phyloP scores from a whole-genome alignment of 176 grass and related monocot genomes.

The Alloteropsis semialata region DNA sequence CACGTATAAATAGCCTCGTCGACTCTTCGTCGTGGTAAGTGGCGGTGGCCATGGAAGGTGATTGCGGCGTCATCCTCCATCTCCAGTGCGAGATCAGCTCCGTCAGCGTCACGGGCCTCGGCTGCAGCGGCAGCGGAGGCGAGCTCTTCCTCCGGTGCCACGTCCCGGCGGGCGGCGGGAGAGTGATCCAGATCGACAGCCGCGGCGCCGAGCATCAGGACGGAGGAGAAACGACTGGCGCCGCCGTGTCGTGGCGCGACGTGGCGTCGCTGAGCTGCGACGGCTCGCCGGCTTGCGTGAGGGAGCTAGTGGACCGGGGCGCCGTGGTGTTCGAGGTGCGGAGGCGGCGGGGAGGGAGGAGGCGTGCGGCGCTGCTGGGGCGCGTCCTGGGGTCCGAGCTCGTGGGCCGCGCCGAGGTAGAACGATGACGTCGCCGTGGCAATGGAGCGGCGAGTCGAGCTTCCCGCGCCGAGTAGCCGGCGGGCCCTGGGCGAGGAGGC shows the following conservation, averaged over 20 bases:
- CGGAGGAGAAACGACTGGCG: neutral
- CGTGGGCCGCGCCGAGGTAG: constrained; percentile 26
- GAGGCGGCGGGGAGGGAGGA: constrained; percentile 9
- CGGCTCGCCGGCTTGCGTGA: constrained; percentile 23
- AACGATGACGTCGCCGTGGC: neutral
- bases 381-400: constrained; percentile 12
- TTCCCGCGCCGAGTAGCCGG: neutral
- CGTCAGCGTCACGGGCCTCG: constrained; percentile 20
- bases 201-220: neutral
- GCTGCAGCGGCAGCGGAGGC: neutral
- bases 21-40: neutral
- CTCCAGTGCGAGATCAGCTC: constrained; percentile 32
- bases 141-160: constrained; percentile 41
- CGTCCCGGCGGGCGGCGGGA: constrained; percentile 30
- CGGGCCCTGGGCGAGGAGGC: neutral
- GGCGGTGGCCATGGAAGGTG: constrained; percentile 5
- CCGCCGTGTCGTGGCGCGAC: constrained; percentile 24
- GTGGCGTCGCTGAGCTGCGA: constrained; percentile 44
- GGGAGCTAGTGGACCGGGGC: constrained; percentile 18
- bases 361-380: neutral
- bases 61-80: neutral
- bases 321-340: constrained; percentile 40
- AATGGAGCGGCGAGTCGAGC: constrained; percentile 11
- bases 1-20: neutral
- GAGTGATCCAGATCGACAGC: constrained; percentile 41